Base-by-base conservation (phyloP, 768 basidiomycete species). In the Trichaptum fuscoviolaceum region DNA sequence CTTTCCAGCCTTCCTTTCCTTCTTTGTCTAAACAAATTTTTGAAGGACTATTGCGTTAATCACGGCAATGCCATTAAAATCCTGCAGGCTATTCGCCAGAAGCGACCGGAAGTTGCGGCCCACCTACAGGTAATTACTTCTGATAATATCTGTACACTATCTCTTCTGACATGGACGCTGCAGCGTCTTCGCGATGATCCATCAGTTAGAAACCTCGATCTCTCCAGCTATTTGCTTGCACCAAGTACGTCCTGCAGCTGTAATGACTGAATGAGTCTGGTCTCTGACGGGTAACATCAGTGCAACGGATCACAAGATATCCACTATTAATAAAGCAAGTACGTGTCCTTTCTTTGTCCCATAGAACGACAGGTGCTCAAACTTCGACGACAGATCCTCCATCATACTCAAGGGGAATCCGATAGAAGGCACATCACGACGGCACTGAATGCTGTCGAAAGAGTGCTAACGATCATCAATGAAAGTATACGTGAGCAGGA, bases 301-400 rank as follows among this genome's bases (percentile, higher is more conserved):
- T 96, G 95, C 95, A 97, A 86, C 88, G 96, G 9, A 88, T 98
- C 65, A 97, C 96, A 0, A 84, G 94, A 66, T 99, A 99, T 73
- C 96, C 96, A 0, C 81, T 99, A 0, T 82, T 98, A 35, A 88
- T 98, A 69, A 87, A 88, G 64, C 92, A 93, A 77, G 88, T 87
- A 62, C 23, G 75, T 52, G 15, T 4, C 15, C 42, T 52, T 67
- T 2, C 34, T 26, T 68, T 57, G 58, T 34, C 24, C 15, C 2
- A 62, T 52, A 25, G n/a, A 24, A 15, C 52, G 0, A 7, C 20
- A 15, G 0, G 30, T 26, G 27, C n/a, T 52, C 63, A 7, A 66
- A 20, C 10, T 12, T 60, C 42, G 20, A 35, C 66, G 35, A 52
- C 71, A 92, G 85, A 92, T 97, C 69, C 74, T 93, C 26, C 84